Evolutionary conservation across 208 protist species (phyloP).

Genomic region (Naegleria gruberi): DNA sequence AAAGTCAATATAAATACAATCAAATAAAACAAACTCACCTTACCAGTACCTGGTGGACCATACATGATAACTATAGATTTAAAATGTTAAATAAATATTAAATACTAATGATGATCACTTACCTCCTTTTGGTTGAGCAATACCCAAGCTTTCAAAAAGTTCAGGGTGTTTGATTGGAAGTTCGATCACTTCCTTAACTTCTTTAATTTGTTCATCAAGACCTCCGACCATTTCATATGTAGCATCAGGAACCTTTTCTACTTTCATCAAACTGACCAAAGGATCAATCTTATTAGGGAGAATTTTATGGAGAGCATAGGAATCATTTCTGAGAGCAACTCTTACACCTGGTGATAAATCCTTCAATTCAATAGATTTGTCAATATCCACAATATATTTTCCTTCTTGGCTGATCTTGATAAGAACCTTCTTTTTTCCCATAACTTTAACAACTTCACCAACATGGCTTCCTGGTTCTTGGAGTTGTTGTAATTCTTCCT

Average conservation of each 20-base stretch:
- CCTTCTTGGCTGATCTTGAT: slow-evolving; percentile 90
- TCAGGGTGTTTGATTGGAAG: slow-evolving; percentile 98
- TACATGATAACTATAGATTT: slow-evolving; percentile 87
- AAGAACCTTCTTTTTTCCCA: slow-evolving; percentile 95
- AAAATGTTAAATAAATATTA: background rate
- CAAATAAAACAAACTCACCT: background rate
- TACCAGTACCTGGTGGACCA: slow-evolving; percentile 86
- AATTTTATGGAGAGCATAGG: slow-evolving; percentile 93
- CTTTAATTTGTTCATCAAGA: slow-evolving; percentile 97
- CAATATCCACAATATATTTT: slow-evolving; percentile 97
- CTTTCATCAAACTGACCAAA: slow-evolving; percentile 97
- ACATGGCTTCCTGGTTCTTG: slow-evolving; percentile 94
- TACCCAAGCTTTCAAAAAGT: slow-evolving; percentile 98
- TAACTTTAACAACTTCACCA: slow-evolving; percentile 97
- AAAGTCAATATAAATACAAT: too few relatives aligned
- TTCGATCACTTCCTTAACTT: slow-evolving; percentile 95
- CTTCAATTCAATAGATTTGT: slow-evolving; percentile 83
- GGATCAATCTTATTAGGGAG: slow-evolving; percentile 97
- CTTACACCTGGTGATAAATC: slow-evolving; percentile 85
- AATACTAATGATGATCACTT: slow-evolving; percentile 47
- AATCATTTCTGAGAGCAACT: slow-evolving; percentile 93
- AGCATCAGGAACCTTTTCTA: slow-evolving; percentile 99
- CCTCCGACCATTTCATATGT: slow-evolving; percentile 99
- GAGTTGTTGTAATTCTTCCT: slow-evolving; percentile 95
- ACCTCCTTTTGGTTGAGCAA: slow-evolving; percentile 95